phyloP scores from a whole-genome alignment of 2,329 filamentous ascomycete species.

The Colletotrichum australisinense region DNA sequence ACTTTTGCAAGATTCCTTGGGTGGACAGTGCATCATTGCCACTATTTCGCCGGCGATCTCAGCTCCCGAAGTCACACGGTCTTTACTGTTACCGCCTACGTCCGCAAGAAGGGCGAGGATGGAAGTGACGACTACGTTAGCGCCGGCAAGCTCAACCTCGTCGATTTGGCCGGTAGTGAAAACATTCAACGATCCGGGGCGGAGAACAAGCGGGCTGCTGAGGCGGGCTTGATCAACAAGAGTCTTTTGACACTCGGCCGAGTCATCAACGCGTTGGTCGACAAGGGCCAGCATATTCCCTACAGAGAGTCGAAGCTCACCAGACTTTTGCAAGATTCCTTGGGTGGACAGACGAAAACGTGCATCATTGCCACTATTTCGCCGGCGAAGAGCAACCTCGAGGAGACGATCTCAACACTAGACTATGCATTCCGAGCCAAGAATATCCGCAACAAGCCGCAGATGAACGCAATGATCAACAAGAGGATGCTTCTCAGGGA shows the following conservation, averaged over 20 bases:
- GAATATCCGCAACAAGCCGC: constrained; percentile 98
- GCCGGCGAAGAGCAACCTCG: constrained; percentile 92
- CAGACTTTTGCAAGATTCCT: constrained; percentile 83
- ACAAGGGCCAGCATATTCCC: constrained; percentile 89
- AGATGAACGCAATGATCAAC: constrained; percentile 90
- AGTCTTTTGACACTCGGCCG: constrained; percentile 93
- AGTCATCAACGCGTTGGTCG: constrained; percentile 97
- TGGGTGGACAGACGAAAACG: constrained; percentile 95
- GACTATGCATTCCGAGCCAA: constrained; percentile 98
- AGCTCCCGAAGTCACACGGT: constrained; percentile 97
- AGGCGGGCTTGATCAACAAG: constrained; percentile 98
- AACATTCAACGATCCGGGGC: constrained; percentile 97
- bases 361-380: constrained; percentile 99
- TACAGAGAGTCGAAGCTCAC: constrained; percentile 89
- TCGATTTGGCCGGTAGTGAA: constrained; percentile 96
- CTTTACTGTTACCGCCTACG: constrained; percentile 93
- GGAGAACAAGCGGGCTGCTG: constrained; percentile 96
- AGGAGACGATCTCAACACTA: constrained; percentile 97
- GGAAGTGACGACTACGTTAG: constrained; percentile 93
- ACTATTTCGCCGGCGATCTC: constrained; percentile 96
- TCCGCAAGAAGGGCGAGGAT: constrained; percentile 82
- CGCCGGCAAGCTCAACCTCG: constrained; percentile 93
- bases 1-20: constrained; percentile 89
- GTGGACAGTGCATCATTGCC: constrained; percentile 95
- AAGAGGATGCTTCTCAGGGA: constrained; percentile 94